These are phyloP conservation scores for Suhomyces bribrorum DNA, from an alignment of 1,139 yeast genomes.

Conservation along the genomic window DNA sequence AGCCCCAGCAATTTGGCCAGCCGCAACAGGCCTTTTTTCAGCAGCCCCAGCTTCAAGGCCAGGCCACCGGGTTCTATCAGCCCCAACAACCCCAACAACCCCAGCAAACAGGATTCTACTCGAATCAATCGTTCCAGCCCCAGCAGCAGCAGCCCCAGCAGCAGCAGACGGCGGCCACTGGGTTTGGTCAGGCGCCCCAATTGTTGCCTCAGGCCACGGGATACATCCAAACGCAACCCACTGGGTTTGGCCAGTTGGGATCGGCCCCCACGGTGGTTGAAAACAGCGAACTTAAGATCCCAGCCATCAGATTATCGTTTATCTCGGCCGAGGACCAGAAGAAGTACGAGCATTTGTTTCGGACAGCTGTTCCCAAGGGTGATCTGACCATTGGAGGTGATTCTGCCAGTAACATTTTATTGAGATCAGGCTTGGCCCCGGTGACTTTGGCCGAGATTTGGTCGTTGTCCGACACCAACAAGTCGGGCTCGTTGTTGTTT, in stretches of 20 bases:
- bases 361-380: slow-evolving; percentile 74
- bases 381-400: slow-evolving; percentile 78
- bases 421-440: slow-evolving; percentile 79
- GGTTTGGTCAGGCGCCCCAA: slow-evolving; percentile 18
- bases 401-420: slow-evolving; percentile 73
- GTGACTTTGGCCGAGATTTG: slow-evolving; percentile 82
- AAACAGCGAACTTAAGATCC: slow-evolving; percentile 52
- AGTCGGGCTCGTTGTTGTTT: slow-evolving; percentile 79
- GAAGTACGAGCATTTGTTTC: slow-evolving; percentile 79
- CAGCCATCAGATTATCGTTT: slow-evolving; percentile 74
- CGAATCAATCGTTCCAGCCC: slow-evolving; percentile 9
- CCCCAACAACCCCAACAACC: slow-evolving; percentile 14
- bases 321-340: slow-evolving; percentile 82
- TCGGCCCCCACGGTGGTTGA: slow-evolving; percentile 32
- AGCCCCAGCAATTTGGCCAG: slow-evolving; percentile 17
- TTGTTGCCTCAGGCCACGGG: slow-evolving; percentile 35
- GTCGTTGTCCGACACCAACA: slow-evolving; percentile 86
- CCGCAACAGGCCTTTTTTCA: slow-evolving; percentile 23
- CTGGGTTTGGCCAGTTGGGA: slow-evolving; percentile 30
- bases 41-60: slow-evolving; percentile 19
- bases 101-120: slow-evolving; percentile 10
- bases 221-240: slow-evolving; percentile 39
- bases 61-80: slow-evolving; percentile 24
- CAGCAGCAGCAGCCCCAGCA: slow-evolving; percentile 11
- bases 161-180: slow-evolving; percentile 20